A percentile compares a stretch with the other conserved stretches of the same genome.
These are phyloP conservation scores for Ephemerocybe angulata DNA, from an alignment of 768 basidiomycete species.

Conservation along the genomic window DNA sequence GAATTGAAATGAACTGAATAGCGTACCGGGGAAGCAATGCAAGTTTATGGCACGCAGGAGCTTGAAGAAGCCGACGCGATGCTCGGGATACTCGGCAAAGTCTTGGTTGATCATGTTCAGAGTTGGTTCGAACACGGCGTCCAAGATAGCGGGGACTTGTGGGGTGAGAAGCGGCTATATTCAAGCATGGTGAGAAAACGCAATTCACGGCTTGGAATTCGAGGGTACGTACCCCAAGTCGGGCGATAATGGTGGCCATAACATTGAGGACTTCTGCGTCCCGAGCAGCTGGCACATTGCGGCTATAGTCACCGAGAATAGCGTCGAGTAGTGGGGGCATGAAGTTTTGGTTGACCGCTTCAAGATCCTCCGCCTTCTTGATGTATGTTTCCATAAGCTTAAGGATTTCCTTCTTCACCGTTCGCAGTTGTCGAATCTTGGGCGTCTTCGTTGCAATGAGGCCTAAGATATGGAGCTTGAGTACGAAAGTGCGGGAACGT, in stretches of 20 bases:
- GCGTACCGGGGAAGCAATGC: slow-evolving; percentile 90
- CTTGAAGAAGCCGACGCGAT: slow-evolving; percentile 96
- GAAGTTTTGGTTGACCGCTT: slow-evolving; percentile 85
- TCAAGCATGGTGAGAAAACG: slow-evolving; percentile 15
- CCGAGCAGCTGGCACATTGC: slow-evolving; percentile 88
- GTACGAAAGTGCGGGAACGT: too few species aligned
- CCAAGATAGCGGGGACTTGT: slow-evolving; percentile 91
- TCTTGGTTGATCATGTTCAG: slow-evolving; percentile 99
- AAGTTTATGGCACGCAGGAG: slow-evolving; percentile 88
- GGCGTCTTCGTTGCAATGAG: slow-evolving; percentile 94
- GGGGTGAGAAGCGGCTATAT: slow-evolving; percentile 77
- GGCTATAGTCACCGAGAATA: slow-evolving; percentile 94
- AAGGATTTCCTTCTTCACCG: slow-evolving; percentile 97
- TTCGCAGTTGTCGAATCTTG: slow-evolving; percentile 88
- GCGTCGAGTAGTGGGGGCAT: slow-evolving; percentile 96
- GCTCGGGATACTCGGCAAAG: slow-evolving; percentile 97
- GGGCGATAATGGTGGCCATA: slow-evolving; percentile 89
- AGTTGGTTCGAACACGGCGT: slow-evolving; percentile 96
- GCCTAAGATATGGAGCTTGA: too few species aligned
- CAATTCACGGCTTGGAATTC: not conserved
- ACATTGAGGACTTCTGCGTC: slow-evolving; percentile 98
- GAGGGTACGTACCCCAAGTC: slow-evolving; percentile 70
- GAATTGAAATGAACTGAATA: not conserved
- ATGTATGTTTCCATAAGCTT: slow-evolving; percentile 98
- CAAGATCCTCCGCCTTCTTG: slow-evolving; percentile 94